These are phyloP conservation scores for Quercus rubra DNA, from an alignment of 306 rosid species.

Conservation along the genomic window DNA sequence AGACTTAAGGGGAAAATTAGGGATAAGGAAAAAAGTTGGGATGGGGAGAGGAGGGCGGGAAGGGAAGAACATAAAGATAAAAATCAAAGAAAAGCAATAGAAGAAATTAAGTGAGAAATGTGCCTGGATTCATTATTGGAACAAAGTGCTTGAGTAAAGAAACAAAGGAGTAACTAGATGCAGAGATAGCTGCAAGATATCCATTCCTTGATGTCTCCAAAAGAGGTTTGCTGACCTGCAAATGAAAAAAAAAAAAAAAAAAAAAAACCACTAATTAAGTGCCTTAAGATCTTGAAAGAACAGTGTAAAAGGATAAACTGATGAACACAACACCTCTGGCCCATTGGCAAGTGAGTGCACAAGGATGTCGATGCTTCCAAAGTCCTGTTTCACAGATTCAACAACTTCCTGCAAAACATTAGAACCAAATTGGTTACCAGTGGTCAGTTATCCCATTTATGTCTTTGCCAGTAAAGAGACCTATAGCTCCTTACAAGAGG, in stretches of 20 bases:
- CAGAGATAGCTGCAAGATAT: conserved; percentile 94
- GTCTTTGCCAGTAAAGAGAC: background rate
- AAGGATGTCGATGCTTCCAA: conserved; percentile 92
- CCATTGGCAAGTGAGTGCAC: conserved; percentile 98
- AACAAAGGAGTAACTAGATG: conserved; percentile 90
- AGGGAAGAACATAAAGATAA: background rate
- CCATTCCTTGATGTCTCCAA: conserved; percentile 95
- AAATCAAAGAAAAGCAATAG: background rate
- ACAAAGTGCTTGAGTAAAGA: conserved; percentile 84
- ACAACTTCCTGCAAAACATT: conserved; percentile 72
- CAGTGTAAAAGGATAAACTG: background rate
- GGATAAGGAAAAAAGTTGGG: background rate
- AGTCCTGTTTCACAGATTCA: conserved; percentile 78
- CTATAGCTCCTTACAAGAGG: background rate
- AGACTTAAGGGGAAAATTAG: background rate
- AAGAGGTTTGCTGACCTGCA: conserved; percentile 79
- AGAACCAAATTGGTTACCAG: background rate
- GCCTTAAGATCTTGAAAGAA: background rate
- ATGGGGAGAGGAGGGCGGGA: background rate
- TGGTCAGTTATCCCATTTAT: background rate
- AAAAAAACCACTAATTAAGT: conserved; percentile 8
- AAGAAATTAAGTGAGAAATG: conserved; percentile 16
- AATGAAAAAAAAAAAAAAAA: background rate
- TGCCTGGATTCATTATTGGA: conserved; percentile 88
- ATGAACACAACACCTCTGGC: conserved; percentile 63